A percentile compares a stretch with the other conserved stretches of the same genome.
Conservation (phyloP, 1,284 basidiomycete genomes). For the Schizopora paradoxa region DNA sequence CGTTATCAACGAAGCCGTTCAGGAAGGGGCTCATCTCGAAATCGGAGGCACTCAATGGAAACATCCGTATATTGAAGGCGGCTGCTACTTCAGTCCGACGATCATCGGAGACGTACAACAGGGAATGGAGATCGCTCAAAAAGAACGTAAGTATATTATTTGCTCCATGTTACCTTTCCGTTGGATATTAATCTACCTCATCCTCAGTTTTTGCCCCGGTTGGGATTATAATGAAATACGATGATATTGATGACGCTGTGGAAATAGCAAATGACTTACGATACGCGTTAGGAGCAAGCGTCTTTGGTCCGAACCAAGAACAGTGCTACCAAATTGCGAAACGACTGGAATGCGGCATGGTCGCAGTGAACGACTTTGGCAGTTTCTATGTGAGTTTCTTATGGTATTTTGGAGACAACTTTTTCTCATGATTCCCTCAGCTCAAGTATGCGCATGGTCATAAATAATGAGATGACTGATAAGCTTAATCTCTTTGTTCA, state of each 20-base stretch:
- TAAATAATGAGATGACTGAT: conserved; percentile 17
- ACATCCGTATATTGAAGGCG: conserved; percentile 62
- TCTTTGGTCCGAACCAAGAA: conserved; percentile 82
- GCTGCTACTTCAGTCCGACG: conserved; percentile 85
- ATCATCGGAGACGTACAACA: conserved; percentile 78
- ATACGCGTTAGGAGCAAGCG: conserved; percentile 91
- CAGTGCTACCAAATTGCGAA: conserved; percentile 77
- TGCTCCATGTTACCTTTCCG: conserved; percentile 5
- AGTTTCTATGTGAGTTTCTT: conserved; percentile 75
- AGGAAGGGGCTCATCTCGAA: conserved; percentile 65
- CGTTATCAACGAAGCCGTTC: conserved; percentile 68
- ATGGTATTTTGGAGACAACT: conserved; percentile 4
- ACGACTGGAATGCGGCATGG: conserved; percentile 89
- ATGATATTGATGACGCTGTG: conserved; percentile 77
- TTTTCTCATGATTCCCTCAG: conserved; percentile 32
- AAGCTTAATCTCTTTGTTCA: conserved; percentile 14
- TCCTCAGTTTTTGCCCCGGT: conserved; percentile 82
- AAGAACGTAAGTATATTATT: conserved; percentile 58
- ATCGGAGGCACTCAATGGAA: conserved; percentile 60
- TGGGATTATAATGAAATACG: conserved; percentile 79
- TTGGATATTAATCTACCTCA: conserved; percentile 10
- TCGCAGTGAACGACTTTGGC: conserved; percentile 92
- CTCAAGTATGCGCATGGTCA: conserved; percentile 47
- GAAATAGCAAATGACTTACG: conserved; percentile 80
- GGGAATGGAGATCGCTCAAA: conserved; percentile 70